Percentiles rank a stretch among this genome's conserved stretches.
Evolutionary conservation across 345 rosid genomes (phyloP).

Genomic region (Gossypium thurberi): DNA sequence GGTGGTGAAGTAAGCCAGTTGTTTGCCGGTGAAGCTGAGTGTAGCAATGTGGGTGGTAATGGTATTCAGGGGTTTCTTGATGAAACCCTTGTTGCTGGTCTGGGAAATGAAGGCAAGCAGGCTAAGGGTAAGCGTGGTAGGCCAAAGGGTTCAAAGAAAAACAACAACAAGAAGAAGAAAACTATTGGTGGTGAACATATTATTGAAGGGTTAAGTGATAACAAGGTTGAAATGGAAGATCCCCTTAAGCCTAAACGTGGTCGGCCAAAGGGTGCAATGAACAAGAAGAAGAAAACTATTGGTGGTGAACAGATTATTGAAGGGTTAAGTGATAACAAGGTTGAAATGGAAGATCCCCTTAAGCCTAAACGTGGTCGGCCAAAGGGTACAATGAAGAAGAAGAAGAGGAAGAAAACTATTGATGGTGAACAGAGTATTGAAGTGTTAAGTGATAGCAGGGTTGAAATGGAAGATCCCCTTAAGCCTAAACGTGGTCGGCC

Average conservation of each 20-base stretch:
- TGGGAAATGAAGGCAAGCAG: conserved; percentile 1
- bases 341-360: no score
- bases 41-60: conserved; percentile 1
- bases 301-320: no score
- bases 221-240: background rate
- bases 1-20: conserved; percentile 11
- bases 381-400: conserved; percentile 8
- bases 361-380: conserved; percentile 8
- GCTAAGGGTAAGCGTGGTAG: conserved; percentile 19
- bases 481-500: conserved; percentile 7
- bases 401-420: conserved; percentile 5
- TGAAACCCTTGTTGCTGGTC: background rate
- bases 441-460: background rate
- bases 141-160: conserved; percentile 22
- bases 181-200: background rate
- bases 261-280: no score
- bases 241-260: background rate
- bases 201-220: background rate
- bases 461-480: no score
- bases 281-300: no score
- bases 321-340: no score
- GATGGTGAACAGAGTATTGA: background rate
- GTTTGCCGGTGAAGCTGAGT: conserved; percentile 14
- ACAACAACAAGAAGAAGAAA: background rate
- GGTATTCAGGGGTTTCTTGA: conserved; percentile 5